Percentiles rank a stretch among this genome's conserved stretches.
These are phyloP conservation scores for Leccinum subtestaceum DNA, from an alignment of 768 basidiomycete species.

Conservation along the genomic window DNA sequence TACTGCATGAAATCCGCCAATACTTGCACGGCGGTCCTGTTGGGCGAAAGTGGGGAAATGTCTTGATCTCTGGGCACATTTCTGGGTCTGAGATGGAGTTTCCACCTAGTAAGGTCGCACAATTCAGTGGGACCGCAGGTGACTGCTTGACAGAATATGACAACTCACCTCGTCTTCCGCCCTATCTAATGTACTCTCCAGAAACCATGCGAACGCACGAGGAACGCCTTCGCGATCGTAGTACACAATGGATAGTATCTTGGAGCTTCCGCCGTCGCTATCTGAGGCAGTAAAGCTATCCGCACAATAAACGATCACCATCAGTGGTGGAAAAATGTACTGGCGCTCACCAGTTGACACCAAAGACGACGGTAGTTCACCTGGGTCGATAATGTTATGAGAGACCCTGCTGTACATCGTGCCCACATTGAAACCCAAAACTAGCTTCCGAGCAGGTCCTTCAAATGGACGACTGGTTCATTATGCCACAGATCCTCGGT, in stretches of 20 bases:
- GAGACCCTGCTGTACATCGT: conserved; percentile 51
- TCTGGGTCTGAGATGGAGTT: conserved; percentile 33
- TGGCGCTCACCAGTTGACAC: conserved; percentile 23
- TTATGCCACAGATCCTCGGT: no score
- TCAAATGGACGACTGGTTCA: background rate
- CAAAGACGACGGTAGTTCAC: conserved; percentile 23
- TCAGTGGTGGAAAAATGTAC: background rate
- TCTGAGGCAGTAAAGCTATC: conserved; percentile 47
- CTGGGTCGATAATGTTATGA: conserved; percentile 37
- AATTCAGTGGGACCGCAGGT: conserved; percentile 6
- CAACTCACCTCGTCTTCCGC: conserved; percentile 38
- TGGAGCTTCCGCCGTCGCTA: conserved; percentile 43
- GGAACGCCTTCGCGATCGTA: conserved; percentile 42
- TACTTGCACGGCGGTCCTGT: conserved; percentile 41
- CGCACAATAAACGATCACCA: conserved; percentile 4
- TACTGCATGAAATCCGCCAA: conserved; percentile 50
- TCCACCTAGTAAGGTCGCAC: conserved; percentile 28
- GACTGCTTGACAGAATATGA: background rate
- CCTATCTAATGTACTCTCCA: conserved; percentile 36
- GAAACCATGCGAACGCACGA: conserved; percentile 40
- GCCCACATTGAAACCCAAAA: conserved; percentile 51
- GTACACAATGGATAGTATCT: conserved; percentile 49
- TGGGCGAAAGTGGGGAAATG: conserved; percentile 41
- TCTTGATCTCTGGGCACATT: conserved; percentile 25
- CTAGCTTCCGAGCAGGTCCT: conserved; percentile 40